Percentiles rank a stretch among this genome's conserved stretches.
These are phyloP conservation scores for Suhomyces terraborum DNA, from an alignment of 1,139 yeast genomes.

Conservation along the genomic window DNA sequence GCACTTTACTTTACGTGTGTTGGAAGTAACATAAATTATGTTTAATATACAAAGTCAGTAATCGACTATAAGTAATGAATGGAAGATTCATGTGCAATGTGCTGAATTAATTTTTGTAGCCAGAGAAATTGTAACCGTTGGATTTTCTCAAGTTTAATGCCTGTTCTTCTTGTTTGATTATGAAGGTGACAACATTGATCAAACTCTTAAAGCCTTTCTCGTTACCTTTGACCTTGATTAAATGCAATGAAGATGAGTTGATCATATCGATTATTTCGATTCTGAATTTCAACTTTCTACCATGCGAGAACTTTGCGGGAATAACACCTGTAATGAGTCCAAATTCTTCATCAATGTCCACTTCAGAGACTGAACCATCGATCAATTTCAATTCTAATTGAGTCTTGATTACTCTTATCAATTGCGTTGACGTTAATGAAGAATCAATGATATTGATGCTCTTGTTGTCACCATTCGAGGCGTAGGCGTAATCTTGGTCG, in stretches of 20 bases:
- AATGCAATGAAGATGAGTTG: constrained; percentile 50
- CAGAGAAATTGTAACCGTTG: constrained; percentile 20
- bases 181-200: constrained; percentile 47
- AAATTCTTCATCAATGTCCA: constrained; percentile 46
- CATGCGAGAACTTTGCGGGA: constrained; percentile 51
- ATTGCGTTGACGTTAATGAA: constrained; percentile 30
- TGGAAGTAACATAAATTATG: constrained; percentile 6
- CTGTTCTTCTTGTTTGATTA: constrained; percentile 41
- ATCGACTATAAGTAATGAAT: background rate
- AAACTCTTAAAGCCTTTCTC: constrained; percentile 62
- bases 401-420: constrained; percentile 38
- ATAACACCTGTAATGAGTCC: constrained; percentile 49
- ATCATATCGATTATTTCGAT: constrained; percentile 46
- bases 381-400: constrained; percentile 50
- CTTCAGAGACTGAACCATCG: constrained; percentile 52
- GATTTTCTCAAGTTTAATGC: constrained; percentile 25
- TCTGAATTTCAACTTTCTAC: constrained; percentile 50
- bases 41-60: constrained; percentile 6
- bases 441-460: constrained; percentile 41
- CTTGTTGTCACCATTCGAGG: constrained; percentile 16
- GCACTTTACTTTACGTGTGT: too few species aligned
- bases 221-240: constrained; percentile 67
- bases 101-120: constrained; percentile 15
- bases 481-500: constrained; percentile 2
- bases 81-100: background rate